Evolutionary conservation across 441 rosid species (phyloP).

Genomic region (Raphanus hybrid): DNA sequence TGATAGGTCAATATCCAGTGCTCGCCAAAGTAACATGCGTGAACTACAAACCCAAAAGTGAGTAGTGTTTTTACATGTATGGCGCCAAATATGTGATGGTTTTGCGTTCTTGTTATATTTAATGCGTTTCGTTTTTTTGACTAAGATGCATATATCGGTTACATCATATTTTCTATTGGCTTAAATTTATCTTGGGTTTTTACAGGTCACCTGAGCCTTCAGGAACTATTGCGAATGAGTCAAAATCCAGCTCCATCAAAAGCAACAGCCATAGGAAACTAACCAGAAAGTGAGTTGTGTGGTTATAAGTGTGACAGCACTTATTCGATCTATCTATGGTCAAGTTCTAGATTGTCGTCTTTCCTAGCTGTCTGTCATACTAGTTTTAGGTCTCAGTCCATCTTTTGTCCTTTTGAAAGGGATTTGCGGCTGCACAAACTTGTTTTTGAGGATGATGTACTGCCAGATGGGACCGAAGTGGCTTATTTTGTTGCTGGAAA

Average conservation of each 20-base stretch:
- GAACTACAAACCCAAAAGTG: constrained; percentile 74
- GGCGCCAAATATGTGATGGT: background rate
- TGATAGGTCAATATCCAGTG: constrained; percentile 41
- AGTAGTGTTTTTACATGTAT: constrained; percentile 39
- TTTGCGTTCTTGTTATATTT: constrained; percentile 15
- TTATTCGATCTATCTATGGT: constrained; percentile 10
- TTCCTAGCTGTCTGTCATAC: background rate
- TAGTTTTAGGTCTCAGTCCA: constrained; percentile 28
- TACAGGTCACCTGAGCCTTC: constrained; percentile 58
- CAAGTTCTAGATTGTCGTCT: constrained; percentile 16
- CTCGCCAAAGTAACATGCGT: constrained; percentile 54
- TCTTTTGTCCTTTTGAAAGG: constrained; percentile 48
- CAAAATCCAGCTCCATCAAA: constrained; percentile 50
- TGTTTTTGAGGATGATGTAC: constrained; percentile 83
- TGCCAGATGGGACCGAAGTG: constrained; percentile 94
- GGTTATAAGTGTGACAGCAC: constrained; percentile 12
- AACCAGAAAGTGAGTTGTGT: constrained; percentile 74
- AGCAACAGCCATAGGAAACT: constrained; percentile 67
- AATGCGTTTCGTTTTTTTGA: constrained; percentile 12
- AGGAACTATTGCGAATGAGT: constrained; percentile 45
- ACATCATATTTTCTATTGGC: background rate
- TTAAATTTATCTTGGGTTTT: constrained; percentile 18
- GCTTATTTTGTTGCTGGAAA: constrained; percentile 82
- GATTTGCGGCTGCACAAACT: constrained; percentile 85
- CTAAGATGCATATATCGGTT: background rate